Evolutionary conservation across 2,329 filamentous ascomycete species (phyloP).

Genomic region (Teratosphaeria gauchensis): DNA sequence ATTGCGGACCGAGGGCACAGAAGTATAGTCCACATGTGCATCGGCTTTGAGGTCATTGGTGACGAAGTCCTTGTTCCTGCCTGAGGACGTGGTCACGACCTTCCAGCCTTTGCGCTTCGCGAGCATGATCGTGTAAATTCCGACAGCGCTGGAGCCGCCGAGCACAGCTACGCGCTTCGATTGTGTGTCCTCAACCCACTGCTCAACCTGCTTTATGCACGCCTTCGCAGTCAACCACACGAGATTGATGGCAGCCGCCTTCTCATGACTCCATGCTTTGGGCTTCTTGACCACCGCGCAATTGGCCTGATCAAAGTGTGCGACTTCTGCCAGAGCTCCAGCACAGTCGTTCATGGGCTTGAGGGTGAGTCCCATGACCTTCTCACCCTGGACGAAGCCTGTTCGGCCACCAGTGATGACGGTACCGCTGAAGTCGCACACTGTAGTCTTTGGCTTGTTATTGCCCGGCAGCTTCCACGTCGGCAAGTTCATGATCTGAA

Average conservation of each 20-base stretch:
- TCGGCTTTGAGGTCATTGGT: conserved; percentile 48
- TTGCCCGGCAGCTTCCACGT: conserved; percentile 17
- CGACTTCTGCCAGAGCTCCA: conserved; percentile 22
- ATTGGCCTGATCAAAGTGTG: conserved; percentile 17
- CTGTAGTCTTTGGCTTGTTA: conserved; percentile 18
- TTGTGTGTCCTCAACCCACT: conserved; percentile 14
- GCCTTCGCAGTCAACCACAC: conserved; percentile 26
- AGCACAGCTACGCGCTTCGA: conserved; percentile 22
- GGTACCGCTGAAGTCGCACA: conserved; percentile 25
- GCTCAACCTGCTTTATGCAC: conserved; percentile 20
- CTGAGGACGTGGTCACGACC: conserved; percentile 45
- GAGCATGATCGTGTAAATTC: conserved; percentile 25
- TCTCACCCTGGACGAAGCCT: conserved; percentile 21
- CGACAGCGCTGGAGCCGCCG: conserved; percentile 23
- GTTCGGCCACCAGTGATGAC: conserved; percentile 15
- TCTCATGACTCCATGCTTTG: conserved; percentile 18
- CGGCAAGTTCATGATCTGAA: conserved; percentile 27
- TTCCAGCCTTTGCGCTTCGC: conserved; percentile 25
- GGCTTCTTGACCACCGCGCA: conserved; percentile 22
- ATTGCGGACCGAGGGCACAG: conserved; percentile 36
- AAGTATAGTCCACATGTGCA: conserved; percentile 53
- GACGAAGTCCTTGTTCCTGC: conserved; percentile 48
- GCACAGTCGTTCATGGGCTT: conserved; percentile 15
- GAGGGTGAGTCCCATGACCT: conserved; percentile 25
- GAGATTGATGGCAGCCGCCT: conserved; percentile 23